phyloP scores from a whole-genome alignment of 148 eudicot species.

The Rhododendron ferrugineum region DNA sequence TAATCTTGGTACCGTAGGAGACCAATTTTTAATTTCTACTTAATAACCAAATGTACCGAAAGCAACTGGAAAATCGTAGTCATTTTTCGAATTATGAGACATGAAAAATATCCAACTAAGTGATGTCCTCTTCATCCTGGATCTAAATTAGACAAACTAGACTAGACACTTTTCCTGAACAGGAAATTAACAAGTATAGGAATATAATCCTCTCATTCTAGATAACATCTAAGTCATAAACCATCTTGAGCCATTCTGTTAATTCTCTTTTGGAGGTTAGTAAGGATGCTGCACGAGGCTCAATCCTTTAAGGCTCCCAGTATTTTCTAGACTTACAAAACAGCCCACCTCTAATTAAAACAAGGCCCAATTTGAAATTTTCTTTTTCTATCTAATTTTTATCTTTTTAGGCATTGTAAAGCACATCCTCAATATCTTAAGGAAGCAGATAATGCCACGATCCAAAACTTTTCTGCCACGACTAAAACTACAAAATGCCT shows the following conservation, averaged over 20 bases:
- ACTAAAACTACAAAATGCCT: too few relatives aligned
- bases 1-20: background rate
- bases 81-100: background rate
- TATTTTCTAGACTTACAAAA: background rate
- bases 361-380: too few relatives aligned
- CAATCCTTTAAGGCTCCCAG: background rate
- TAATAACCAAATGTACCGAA: too few relatives aligned
- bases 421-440: background rate
- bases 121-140: background rate
- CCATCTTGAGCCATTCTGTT: background rate
- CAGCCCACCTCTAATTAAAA: too few relatives aligned
- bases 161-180: too few relatives aligned
- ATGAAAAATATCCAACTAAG: background rate
- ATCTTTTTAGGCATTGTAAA: background rate
- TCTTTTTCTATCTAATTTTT: background rate
- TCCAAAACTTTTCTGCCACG: too few relatives aligned
- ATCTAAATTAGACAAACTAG: too few relatives aligned
- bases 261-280: background rate
- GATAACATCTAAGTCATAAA: background rate
- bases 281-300: background rate
- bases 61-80: background rate
- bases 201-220: background rate
- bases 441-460: too few relatives aligned
- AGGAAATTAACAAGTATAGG: background rate
- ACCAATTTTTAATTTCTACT: too few relatives aligned